Conservation (phyloP, 192 early-diverging fungal species). For the Coemansia sp. region DNA sequence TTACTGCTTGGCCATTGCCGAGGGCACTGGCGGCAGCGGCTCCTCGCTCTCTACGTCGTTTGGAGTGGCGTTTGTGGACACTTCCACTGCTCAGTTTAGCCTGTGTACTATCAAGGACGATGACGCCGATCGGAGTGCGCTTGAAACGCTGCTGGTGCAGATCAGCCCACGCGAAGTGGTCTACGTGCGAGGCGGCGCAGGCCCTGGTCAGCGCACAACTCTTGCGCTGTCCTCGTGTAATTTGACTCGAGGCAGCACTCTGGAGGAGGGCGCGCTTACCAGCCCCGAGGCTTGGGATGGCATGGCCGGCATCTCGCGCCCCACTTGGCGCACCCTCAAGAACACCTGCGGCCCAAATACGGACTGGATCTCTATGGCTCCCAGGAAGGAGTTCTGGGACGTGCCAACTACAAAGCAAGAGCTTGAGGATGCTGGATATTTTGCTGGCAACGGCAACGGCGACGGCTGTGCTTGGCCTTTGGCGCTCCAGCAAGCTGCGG, state of each 20-base stretch:
- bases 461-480: conserved; percentile 59
- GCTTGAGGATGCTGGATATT: conserved; percentile 36
- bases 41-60: conserved; percentile 58
- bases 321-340: conserved; percentile 58
- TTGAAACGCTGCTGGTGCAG: conserved; percentile 96
- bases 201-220: conserved; percentile 27
- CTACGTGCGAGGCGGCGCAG: conserved; percentile 51
- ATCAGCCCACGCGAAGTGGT: conserved; percentile 93
- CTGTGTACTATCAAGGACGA: conserved; percentile 75
- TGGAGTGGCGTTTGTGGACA: conserved; percentile 95
- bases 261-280: conserved; percentile 3
- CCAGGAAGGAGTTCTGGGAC: conserved; percentile 60
- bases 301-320: conserved; percentile 54
- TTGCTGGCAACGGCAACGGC: conserved; percentile 26
- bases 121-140: conserved; percentile 81
- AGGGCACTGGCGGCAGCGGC: conserved; percentile 32
- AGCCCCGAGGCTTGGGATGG: conserved; percentile 54
- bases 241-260: conserved; percentile 13
- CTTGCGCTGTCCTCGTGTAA: background rate
- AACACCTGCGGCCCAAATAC: conserved; percentile 42
- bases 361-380: conserved; percentile 52
- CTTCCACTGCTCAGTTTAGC: conserved; percentile 91
- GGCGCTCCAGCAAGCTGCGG: conserved; percentile 46
- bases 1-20: conserved; percentile 95
- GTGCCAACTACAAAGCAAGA: conserved; percentile 35